Percentiles rank a stretch among this genome's conserved stretches.
Evolutionary conservation across 352 stramenopile genomes (phyloP).

Genomic region (Blastocystis sp.): DNA sequence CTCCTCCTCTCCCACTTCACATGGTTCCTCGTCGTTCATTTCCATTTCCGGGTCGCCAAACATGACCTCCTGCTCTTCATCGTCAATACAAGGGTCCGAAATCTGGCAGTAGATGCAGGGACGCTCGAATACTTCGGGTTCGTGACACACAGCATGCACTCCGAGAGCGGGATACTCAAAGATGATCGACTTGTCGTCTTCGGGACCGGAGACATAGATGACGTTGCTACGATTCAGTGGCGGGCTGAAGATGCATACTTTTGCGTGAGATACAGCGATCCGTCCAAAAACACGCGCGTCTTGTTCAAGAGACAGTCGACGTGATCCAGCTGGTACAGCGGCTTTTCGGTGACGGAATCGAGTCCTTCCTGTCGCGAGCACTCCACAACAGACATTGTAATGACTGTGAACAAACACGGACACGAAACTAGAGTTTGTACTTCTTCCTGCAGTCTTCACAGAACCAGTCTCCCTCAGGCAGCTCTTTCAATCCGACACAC

Average conservation of each 20-base stretch:
- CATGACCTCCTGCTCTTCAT: neutral
- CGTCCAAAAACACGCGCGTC: neutral
- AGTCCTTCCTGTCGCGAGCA: neutral
- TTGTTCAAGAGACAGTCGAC: slow-evolving; percentile 23
- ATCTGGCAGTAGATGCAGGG: slow-evolving; percentile 51
- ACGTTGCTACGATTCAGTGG: neutral
- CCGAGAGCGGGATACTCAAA: slow-evolving; percentile 37
- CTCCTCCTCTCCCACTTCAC: neutral
- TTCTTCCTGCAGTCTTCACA: slow-evolving; percentile 61
- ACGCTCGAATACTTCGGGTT: neutral
- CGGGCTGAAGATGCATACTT: neutral
- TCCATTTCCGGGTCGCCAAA: neutral
- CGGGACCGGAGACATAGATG: neutral
- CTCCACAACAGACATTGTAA: slow-evolving; percentile 20
- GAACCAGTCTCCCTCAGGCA: slow-evolving; percentile 76
- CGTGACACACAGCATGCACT: slow-evolving; percentile 28
- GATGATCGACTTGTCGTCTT: neutral
- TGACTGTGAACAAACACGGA: neutral
- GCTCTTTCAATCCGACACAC: slow-evolving; percentile 69
- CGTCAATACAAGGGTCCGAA: neutral
- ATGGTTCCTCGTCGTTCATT: neutral
- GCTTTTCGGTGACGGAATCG: neutral
- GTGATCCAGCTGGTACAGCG: neutral
- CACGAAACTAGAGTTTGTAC: neutral
- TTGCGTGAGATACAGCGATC: slow-evolving; percentile 2